Conservation (phyloP, 768 basidiomycete species). For the Mrakia gelida region DNA sequence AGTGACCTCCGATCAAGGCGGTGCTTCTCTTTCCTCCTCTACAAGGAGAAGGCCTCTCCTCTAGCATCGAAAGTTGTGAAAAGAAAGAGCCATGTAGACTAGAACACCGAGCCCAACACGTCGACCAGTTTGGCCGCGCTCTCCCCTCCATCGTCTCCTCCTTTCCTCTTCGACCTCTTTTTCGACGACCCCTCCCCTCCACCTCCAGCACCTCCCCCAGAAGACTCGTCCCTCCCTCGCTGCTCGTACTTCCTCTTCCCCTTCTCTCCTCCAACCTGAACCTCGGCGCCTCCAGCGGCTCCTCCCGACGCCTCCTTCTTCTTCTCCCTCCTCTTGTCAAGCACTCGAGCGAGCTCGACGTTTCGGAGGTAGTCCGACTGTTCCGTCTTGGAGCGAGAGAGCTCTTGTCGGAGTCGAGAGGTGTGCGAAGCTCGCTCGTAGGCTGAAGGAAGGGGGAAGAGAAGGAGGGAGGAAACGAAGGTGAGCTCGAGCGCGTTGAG, state of each 20-base stretch:
- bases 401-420: constrained; percentile 83
- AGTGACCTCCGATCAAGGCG: too few species aligned
- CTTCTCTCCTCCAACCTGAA: constrained; percentile 24
- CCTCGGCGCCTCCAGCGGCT: constrained; percentile 9
- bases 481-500: not conserved
- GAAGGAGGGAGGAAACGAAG: not conserved
- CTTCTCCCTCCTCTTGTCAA: constrained; percentile 44
- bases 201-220: not conserved
- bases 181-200: not conserved
- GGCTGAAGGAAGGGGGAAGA: constrained; percentile 52
- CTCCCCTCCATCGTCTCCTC: constrained; percentile 34
- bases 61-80: too few species aligned
- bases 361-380: constrained; percentile 90
- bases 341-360: constrained; percentile 81
- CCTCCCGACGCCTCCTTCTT: constrained; percentile 32
- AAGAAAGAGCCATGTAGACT: not conserved
- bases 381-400: constrained; percentile 79
- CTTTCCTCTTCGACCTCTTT: constrained; percentile 37
- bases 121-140: constrained; percentile 38
- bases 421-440: constrained; percentile 86
- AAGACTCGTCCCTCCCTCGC: constrained; percentile 21
- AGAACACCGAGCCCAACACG: constrained; percentile 41
- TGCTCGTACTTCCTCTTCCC: constrained; percentile 30
- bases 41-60: too few species aligned
- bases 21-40: too few species aligned